A percentile compares a stretch with the other conserved stretches of the same genome.
phyloP scores from a whole-genome alignment of 2,329 filamentous ascomycete genomes.

The Aureobasidium sp. region DNA sequence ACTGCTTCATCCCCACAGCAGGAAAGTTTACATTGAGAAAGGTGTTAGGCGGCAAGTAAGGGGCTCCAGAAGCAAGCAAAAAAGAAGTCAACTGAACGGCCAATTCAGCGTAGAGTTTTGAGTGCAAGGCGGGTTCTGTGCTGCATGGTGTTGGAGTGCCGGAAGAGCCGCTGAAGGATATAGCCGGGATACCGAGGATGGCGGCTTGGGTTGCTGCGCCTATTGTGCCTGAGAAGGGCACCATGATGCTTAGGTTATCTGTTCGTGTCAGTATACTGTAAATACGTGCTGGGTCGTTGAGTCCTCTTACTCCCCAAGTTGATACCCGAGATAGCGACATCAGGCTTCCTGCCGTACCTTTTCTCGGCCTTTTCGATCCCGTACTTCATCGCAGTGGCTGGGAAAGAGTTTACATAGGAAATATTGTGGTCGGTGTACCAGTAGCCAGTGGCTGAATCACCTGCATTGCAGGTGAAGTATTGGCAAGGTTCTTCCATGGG shows the following conservation, averaged over 20 bases:
- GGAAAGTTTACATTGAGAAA: conserved; percentile 68
- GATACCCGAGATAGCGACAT: conserved; percentile 59
- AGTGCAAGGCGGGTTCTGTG: conserved; percentile 42
- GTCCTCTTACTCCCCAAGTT: conserved; percentile 43
- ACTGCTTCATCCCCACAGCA: conserved; percentile 35
- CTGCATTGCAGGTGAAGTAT: conserved; percentile 54
- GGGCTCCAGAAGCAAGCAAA: conserved; percentile 50
- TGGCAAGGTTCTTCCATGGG: conserved; percentile 49
- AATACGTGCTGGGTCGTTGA: not conserved
- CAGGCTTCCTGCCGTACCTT: conserved; percentile 49
- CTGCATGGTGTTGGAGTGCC: conserved; percentile 49
- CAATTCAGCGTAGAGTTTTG: conserved; percentile 57
- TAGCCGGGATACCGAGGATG: conserved; percentile 52
- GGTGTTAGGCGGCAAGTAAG: conserved; percentile 55
- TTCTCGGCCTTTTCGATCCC: conserved; percentile 53
- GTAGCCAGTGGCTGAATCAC: conserved; percentile 49
- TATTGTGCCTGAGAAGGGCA: conserved; percentile 60
- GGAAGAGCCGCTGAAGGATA: conserved; percentile 58
- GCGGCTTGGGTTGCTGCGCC: conserved; percentile 57
- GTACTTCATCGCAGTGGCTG: conserved; percentile 57
- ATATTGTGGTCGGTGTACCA: conserved; percentile 53
- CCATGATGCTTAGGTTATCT: conserved; percentile 50
- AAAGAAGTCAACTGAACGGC: conserved; percentile 51
- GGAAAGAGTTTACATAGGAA: conserved; percentile 67
- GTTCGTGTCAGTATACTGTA: not conserved